Evolutionary conservation across 331 rosid genomes (phyloP), one percentile per base, ranked within the genome.

Genomic region (Arachis monticola): DNA sequence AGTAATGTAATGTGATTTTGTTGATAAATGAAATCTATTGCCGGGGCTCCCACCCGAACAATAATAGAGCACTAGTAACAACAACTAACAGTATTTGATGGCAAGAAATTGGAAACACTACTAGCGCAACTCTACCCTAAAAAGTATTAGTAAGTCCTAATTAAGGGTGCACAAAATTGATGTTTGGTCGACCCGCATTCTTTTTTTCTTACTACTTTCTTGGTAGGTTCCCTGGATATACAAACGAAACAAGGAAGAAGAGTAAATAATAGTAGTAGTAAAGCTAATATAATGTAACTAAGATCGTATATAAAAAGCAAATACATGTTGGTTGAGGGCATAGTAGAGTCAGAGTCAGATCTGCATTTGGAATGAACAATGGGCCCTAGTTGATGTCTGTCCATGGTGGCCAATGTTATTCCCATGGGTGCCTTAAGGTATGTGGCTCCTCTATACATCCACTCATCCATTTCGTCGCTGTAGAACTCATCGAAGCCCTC

Each of bases 401-500:
- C 97, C 88, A 87, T 81, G 85, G 22, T 17, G 22, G 87, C 92
- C 40, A 35, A 35, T 60, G 85, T 79, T 64, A 77, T 64, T 68
- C 91, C 88, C 7, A 74, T 84, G 22, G 7, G 87, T 17, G 22
- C 22, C 78, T 92, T 83, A 80, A 88, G 77, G 82, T 92, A 94
- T 59, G 90, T 92, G 69, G 97, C 96, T 67, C 92, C 99, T 82
- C 85, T 88, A 72, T 92, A 92, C 97, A 94, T 92, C 99, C 99
- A 94, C 72, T 94, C 99, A 83, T 94, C 96, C 5, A 80, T 85
- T 80, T 90, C 99, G 65, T 94, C 97, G 80, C 96, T 88, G 86
- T 88, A 94, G 83, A 94, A 94, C 80, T 88, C 97, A 40, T 92
- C 99, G 41, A 94, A 94, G 55, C 93, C 86, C 74, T 94, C 99